A percentile compares a stretch with the other conserved stretches of the same genome.
phyloP scores from a whole-genome alignment of 257 asterid genomes.

The Nicotiana tabacum region DNA sequence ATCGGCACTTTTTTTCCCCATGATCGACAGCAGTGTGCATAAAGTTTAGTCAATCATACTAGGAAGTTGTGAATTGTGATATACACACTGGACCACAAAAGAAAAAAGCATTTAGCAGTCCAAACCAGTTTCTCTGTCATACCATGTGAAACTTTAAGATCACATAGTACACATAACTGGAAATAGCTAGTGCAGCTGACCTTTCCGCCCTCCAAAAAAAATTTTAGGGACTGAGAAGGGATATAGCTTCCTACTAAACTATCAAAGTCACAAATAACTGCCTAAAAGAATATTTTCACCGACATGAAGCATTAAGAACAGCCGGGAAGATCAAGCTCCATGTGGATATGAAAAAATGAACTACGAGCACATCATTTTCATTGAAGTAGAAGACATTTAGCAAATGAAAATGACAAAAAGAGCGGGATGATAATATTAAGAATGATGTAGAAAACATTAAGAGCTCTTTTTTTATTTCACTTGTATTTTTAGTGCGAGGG shows the following conservation, averaged over 20 bases:
- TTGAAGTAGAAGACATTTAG: not conserved
- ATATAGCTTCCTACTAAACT: not conserved
- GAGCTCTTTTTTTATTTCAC: not conserved
- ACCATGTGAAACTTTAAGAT: not conserved
- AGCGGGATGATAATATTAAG: not conserved
- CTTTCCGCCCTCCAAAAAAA: not conserved
- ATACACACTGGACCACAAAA: not conserved
- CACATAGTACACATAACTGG: not conserved
- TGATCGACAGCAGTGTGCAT: not conserved
- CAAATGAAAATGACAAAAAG: slow-evolving; percentile 1
- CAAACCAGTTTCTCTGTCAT: not conserved
- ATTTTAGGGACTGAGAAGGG: not conserved
- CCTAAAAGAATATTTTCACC: not conserved
- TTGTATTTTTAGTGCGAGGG: not conserved
- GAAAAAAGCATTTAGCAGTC: not conserved
- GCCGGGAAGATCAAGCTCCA: not conserved
- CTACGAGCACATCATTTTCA: not conserved
- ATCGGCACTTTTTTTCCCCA: not conserved
- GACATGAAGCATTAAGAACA: not conserved
- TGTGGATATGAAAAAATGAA: slow-evolving; percentile 3
- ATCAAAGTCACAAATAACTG: not conserved
- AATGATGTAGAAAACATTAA: not conserved
- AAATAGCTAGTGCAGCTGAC: slow-evolving; percentile 1
- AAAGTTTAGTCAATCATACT: not conserved
- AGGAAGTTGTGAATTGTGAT: not conserved